phyloP scores from a whole-genome alignment of 306 rosid species.

The Cajanus cajan region DNA sequence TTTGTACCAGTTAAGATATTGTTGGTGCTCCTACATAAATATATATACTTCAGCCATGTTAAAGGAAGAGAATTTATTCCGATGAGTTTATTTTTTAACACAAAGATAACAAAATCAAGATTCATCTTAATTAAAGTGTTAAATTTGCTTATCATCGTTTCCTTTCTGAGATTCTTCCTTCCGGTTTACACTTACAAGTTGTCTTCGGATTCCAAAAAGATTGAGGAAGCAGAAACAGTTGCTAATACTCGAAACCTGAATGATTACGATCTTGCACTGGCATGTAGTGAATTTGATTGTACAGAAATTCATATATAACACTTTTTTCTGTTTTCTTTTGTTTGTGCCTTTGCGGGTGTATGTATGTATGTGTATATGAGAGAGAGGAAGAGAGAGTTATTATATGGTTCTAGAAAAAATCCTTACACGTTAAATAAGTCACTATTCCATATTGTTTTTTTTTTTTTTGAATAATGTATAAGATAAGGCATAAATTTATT shows the following conservation, averaged over 20 bases:
- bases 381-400: background rate
- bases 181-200: constrained; percentile 38
- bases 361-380: background rate
- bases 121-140: constrained; percentile 34
- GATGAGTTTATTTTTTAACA: constrained; percentile 17
- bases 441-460: background rate
- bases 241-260: constrained; percentile 3
- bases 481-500: background rate
- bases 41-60: background rate
- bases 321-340: background rate
- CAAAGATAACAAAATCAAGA: constrained; percentile 27
- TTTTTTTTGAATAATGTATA: too few relatives aligned
- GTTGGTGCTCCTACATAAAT: background rate
- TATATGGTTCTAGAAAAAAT: background rate
- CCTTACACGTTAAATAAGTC: background rate
- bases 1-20: constrained; percentile 33
- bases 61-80: constrained; percentile 40
- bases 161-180: constrained; percentile 45
- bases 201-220: constrained; percentile 37
- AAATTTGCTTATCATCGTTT: constrained; percentile 11
- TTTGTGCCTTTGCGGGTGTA: background rate
- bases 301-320: background rate
- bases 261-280: constrained; percentile 18
- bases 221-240: constrained; percentile 10
- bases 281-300: background rate